Evolutionary conservation across 306 rosid species (phyloP), one percentile per base, ranked within the genome.

Genomic region (Rosa chinensis): DNA sequence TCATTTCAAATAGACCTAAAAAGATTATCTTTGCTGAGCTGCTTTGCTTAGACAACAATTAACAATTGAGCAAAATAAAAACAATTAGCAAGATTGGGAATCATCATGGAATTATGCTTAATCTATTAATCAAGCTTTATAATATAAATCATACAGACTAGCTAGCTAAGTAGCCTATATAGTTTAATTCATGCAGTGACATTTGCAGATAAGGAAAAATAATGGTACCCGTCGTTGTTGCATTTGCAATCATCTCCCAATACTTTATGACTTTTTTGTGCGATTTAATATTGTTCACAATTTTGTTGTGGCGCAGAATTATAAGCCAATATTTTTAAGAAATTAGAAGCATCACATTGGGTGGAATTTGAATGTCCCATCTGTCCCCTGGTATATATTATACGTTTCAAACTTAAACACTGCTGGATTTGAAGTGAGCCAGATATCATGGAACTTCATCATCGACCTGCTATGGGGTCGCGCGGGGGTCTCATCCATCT

Each of bases 161-260:
- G 37, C 42, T 32, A 35, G 45, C n/a, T 66, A 66, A 12, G 70
- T 14, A 66, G 70, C 5, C 17, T 12, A 0, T 7, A 48, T 59
- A 56, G 40, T 76, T 62, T 62, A 21, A 25, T 76, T 37, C 71
- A 66, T 48, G 12, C 61, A 17, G 35, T 45, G 61, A 62, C 61
- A 32, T 45, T 25, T 62, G 44, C 4, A 52, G 79, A 62, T 76
- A 47, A 62, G 32, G 72, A 62, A 45, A 76, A 45, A 62, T 62
- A 76, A 45, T 62, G 61, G 12, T 1, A 2, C 35, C 67, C 23
- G 58, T 59, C 47, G n/a, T 21, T 59, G 79, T 75, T 76, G 58
- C 47, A 45, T 8, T 59, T 4, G 71, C 71, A 25, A 76, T 76
- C 48, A 47, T 76, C 48, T 28, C 21, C 72, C 62, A 7, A 45